phyloP scores from a whole-genome alignment of 257 asterid species.

The Buddleja alternifolia region DNA sequence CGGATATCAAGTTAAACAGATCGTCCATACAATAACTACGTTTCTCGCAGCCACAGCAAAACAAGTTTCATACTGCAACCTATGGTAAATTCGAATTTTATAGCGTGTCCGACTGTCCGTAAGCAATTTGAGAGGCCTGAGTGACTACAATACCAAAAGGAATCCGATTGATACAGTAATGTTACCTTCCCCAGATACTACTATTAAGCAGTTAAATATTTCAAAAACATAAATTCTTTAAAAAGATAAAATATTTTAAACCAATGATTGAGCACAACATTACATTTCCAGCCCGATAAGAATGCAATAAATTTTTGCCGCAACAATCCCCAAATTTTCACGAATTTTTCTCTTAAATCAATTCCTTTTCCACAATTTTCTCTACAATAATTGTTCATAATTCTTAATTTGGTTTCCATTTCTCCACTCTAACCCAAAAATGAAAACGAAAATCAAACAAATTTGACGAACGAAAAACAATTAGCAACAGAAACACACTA shows the following conservation, averaged over 20 bases:
- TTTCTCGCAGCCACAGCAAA: too few relatives aligned
- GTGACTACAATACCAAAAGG: too few relatives aligned
- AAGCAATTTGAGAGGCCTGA: too few relatives aligned
- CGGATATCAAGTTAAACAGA: too few relatives aligned
- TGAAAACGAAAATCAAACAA: not conserved
- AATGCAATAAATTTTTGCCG: not conserved
- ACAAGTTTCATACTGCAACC: too few relatives aligned
- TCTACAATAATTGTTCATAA: not conserved
- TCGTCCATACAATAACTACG: too few relatives aligned
- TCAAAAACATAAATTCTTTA: not conserved
- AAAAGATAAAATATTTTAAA: not conserved
- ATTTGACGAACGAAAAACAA: not conserved
- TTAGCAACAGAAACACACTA: too few relatives aligned
- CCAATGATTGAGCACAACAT: not conserved
- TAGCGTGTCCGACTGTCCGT: too few relatives aligned
- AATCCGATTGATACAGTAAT: too few relatives aligned
- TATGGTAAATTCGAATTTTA: too few relatives aligned
- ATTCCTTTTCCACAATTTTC: not conserved
- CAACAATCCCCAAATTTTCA: not conserved
- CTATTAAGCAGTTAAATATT: not conserved
- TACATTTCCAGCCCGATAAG: not conserved
- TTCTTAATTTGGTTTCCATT: not conserved
- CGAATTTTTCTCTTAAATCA: not conserved
- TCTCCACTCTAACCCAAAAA: slow-evolving; percentile 15
- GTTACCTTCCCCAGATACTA: not conserved